Conservation (phyloP, 176 grass and related monocot genomes). For the Carex littledalei region DNA sequence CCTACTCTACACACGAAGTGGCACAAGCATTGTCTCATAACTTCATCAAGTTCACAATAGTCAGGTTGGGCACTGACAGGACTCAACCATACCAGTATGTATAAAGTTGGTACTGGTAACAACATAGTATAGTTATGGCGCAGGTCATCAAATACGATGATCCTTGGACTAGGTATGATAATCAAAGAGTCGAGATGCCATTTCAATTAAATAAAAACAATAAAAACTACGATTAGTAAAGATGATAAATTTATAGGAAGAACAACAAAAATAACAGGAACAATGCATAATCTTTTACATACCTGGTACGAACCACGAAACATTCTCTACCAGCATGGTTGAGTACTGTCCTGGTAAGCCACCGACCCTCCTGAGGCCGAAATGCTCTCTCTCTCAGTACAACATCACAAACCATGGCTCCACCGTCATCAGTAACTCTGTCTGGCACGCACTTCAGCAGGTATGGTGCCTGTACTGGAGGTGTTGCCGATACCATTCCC, state of each 20-base stretch:
- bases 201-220: not conserved
- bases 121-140: not conserved
- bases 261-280: slow-evolving; percentile 18
- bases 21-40: not conserved
- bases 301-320: slow-evolving; percentile 80
- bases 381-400: slow-evolving; percentile 70
- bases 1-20: slow-evolving; percentile 68
- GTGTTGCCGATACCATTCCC: slow-evolving; percentile 63
- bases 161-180: not conserved
- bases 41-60: not conserved
- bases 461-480: slow-evolving; percentile 80
- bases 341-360: slow-evolving; percentile 80
- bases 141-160: not conserved
- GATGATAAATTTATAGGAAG: not conserved
- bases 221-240: not conserved
- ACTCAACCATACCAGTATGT: not conserved
- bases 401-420: slow-evolving; percentile 94
- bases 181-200: not conserved
- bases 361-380: slow-evolving; percentile 79
- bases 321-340: slow-evolving; percentile 79
- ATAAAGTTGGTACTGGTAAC: not conserved
- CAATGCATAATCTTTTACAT: slow-evolving; percentile 24
- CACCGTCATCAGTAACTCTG: slow-evolving; percentile 81
- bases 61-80: slow-evolving; percentile 21
- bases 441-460: slow-evolving; percentile 88